Base-by-base conservation (phyloP, 2,329 filamentous ascomycete genomes). In the Hirsutella thompsonii region DNA sequence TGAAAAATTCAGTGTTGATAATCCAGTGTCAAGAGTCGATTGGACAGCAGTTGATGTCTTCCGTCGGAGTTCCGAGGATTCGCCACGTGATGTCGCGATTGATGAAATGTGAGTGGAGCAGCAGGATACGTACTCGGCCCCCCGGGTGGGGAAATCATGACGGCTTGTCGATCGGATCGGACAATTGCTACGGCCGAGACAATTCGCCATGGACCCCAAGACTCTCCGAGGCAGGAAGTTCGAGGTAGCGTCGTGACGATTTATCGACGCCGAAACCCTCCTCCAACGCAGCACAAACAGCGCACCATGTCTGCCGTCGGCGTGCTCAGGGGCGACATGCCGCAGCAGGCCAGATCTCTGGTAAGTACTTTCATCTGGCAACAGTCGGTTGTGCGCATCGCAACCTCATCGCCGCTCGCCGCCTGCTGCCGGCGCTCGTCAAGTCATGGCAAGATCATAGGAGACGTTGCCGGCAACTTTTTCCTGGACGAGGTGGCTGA, bases 331-430 rank as follows among this genome's bases (percentile, higher is more conserved):
- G 71, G 72, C 58, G 68, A 75, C 46, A 63, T 72, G 61, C 68
- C 73, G 44, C 68, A 72, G 48, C 72, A 76, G 62, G 70, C 70
- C 42, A 66, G 71, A 55, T 76, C 73, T 47, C 57, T 76, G 55
- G 72, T 76, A 56, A 41, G 36, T 18, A 8, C 10, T 19, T 16
- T 20, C 34, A 8, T 21, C 8, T 3, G 8, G 10, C 4, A 8
- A 33, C 5, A 16, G 13, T 16, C 32, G 8, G 32, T 16, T 18
- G 13, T 18, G 32, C 32, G n/a, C 14, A 33, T n/a, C 30, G 13
- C 9, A n/a, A n/a, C n/a, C n/a, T n/a, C n/a, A 16, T n/a, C 32
- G n/a, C 11, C 32, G 13, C 14, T 16, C 14, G 32, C 32, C 2
- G n/a, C 18, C 32, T 8, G 14, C n/a, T 5, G 32, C 14, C 23